These are phyloP conservation scores for Pisolithus microcarpus DNA, from an alignment of 768 basidiomycete genomes.

Conservation along the genomic window DNA sequence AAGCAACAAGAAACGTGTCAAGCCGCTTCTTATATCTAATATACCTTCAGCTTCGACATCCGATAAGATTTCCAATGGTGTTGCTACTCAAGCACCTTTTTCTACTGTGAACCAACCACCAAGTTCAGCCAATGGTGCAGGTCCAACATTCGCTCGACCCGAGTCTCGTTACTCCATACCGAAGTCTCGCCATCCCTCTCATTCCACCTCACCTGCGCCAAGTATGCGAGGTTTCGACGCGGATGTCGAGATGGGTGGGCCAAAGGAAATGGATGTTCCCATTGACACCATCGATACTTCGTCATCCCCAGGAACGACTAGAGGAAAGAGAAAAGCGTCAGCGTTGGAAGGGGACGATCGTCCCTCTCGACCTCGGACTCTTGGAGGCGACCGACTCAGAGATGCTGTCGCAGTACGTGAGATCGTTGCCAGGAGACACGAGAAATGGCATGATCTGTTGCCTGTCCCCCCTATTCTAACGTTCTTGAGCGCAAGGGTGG, in stretches of 20 bases:
- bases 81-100: background rate
- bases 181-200: constrained; percentile 19
- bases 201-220: constrained; percentile 39
- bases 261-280: constrained; percentile 48
- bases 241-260: constrained; percentile 34
- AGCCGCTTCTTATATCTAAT: constrained; percentile 34
- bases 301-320: constrained; percentile 30
- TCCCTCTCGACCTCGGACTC: constrained; percentile 41
- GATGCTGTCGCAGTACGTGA: constrained; percentile 48
- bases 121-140: background rate
- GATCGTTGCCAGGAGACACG: constrained; percentile 29
- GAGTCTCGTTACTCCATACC: constrained; percentile 18
- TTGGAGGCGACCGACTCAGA: constrained; percentile 61
- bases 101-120: background rate
- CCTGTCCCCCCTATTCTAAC: constrained; percentile 57
- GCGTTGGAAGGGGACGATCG: constrained; percentile 33
- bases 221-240: constrained; percentile 44
- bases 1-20: constrained; percentile 60
- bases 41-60: constrained; percentile 31
- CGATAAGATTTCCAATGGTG: constrained; percentile 2
- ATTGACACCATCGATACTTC: constrained; percentile 48
- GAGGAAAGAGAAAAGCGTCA: constrained; percentile 49
- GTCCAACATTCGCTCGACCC: constrained; percentile 2
- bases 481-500: constrained; percentile 50
- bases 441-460: constrained; percentile 14